These are phyloP conservation scores for Sedum album DNA, from an alignment of 164 flowering plant genomes.

Conservation along the genomic window DNA sequence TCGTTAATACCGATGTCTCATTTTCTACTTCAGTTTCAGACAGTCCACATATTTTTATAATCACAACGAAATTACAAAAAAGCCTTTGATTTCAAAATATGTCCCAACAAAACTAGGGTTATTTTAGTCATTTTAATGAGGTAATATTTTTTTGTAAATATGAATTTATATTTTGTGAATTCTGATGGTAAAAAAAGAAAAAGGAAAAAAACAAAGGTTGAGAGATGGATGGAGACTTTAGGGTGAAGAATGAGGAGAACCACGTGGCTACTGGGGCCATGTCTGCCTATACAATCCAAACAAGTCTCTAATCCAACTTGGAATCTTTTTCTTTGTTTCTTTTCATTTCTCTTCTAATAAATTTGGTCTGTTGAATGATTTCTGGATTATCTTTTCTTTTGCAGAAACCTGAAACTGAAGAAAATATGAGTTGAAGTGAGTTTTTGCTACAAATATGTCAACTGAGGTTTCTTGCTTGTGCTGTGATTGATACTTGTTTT, in stretches of 20 bases:
- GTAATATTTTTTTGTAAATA: no score
- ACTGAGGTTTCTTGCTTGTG: background rate
- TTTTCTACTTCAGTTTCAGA: no score
- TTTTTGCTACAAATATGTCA: background rate
- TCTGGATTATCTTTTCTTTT: slow-evolving; percentile 1
- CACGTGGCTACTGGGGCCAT: background rate
- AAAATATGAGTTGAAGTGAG: background rate
- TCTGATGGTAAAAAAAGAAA: background rate
- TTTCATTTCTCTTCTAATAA: background rate
- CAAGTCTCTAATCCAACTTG: background rate
- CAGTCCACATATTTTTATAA: no score
- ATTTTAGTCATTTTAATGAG: no score
- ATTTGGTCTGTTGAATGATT: background rate
- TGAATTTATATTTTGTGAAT: background rate
- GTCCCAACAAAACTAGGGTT: no score
- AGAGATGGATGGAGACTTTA: background rate
- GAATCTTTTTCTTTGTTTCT: slow-evolving; percentile 1
- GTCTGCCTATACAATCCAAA: slow-evolving; percentile 1
- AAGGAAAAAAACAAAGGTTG: background rate
- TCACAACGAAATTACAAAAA: no score
- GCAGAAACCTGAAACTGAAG: slow-evolving; percentile 1
- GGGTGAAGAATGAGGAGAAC: slow-evolving; percentile 3
- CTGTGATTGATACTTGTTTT: no score
- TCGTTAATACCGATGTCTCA: no score
- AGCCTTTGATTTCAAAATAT: no score